Percentiles rank a stretch among this genome's conserved stretches.
phyloP scores from a whole-genome alignment of 306 rosid genomes.

The Mucuna pruriens region DNA sequence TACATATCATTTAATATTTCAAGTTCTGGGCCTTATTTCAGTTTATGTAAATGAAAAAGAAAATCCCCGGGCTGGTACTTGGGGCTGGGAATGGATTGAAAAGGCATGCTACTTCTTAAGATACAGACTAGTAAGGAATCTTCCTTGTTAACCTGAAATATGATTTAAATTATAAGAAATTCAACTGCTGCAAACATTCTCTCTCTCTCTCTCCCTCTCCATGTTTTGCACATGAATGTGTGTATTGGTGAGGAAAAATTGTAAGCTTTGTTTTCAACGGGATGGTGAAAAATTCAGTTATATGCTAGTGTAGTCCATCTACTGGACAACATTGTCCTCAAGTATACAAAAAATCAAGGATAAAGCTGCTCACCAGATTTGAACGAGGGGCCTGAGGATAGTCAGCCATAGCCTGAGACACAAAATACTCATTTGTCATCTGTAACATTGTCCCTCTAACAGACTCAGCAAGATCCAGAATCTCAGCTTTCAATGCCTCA shows the following conservation, averaged over 20 bases:
- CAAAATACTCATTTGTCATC: constrained; percentile 69
- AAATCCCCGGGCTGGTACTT: background rate
- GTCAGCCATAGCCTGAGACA: constrained; percentile 71
- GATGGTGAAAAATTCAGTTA: background rate
- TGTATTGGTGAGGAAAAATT: background rate
- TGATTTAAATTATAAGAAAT: background rate
- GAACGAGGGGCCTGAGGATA: constrained; percentile 75
- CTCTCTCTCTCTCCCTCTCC: background rate
- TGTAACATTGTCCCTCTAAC: constrained; percentile 52
- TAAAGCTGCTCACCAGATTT: constrained; percentile 56
- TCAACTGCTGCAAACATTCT: background rate
- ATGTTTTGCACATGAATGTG: background rate
- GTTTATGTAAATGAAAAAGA: background rate
- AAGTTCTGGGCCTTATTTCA: background rate
- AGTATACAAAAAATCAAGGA: background rate
- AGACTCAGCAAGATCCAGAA: constrained; percentile 58
- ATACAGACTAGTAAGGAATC: background rate
- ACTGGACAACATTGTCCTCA: constrained; percentile 20
- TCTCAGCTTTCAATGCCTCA: constrained; percentile 46
- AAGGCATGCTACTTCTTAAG: background rate
- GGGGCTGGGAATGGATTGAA: background rate
- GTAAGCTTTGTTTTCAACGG: background rate
- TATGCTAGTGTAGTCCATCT: background rate
- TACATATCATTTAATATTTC: background rate
- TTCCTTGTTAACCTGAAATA: background rate